phyloP scores from a whole-genome alignment of 2,329 filamentous ascomycete genomes.

The Trichoderma simmonsii region DNA sequence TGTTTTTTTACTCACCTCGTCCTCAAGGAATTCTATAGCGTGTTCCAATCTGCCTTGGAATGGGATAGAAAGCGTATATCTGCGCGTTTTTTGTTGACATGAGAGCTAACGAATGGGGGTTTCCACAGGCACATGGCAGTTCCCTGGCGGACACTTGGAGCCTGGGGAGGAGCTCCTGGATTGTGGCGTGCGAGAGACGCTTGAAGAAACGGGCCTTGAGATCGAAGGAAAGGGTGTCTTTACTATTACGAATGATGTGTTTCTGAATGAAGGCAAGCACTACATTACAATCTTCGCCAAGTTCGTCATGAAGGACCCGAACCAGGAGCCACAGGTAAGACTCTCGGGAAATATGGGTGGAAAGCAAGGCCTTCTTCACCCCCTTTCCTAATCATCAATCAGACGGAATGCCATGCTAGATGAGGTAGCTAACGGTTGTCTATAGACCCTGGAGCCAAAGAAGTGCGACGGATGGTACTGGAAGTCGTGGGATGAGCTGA shows the following conservation, averaged over 20 bases:
- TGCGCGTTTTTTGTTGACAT: background rate
- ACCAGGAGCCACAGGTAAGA: conserved; percentile 51
- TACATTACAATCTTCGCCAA: conserved; percentile 72
- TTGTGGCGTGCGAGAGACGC: conserved; percentile 64
- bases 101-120: conserved; percentile 14
- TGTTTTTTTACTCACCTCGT: background rate
- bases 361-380: background rate
- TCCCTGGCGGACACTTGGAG: conserved; percentile 76
- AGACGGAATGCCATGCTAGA: background rate
- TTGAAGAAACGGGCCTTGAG: conserved; percentile 67
- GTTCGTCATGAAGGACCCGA: conserved; percentile 46
- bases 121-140: conserved; percentile 56
- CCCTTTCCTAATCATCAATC: background rate
- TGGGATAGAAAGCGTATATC: background rate
- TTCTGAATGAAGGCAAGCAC: conserved; percentile 59
- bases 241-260: conserved; percentile 65
- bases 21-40: background rate
- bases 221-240: conserved; percentile 53
- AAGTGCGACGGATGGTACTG: conserved; percentile 53
- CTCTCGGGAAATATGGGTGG: background rate
- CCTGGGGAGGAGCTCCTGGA: conserved; percentile 58
- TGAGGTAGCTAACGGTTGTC: background rate
- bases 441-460: conserved; percentile 42
- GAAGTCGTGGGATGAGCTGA: conserved; percentile 45
- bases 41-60: background rate